Evolutionary conservation across 495 filamentous ascomycete genomes (phyloP), one percentile per base, ranked within the genome.

Genomic region (Penicillium salamii): DNA sequence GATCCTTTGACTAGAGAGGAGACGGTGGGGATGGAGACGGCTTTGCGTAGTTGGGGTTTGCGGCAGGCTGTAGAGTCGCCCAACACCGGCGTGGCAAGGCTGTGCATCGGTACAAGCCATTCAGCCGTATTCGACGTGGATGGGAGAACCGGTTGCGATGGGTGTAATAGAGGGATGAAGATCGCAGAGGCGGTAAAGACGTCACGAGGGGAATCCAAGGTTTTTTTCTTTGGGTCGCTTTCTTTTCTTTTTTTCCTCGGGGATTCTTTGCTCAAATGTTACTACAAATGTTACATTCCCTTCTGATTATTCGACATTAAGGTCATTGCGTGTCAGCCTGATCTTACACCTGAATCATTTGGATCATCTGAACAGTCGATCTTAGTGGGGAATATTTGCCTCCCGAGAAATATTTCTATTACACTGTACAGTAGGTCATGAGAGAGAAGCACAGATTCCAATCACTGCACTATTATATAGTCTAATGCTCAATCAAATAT

Each of bases 31-130:
- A 15, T 5, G 31, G 23, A 45, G 26, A 11, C 5, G 45, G 46
- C 40, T 50, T 52, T 23, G 38, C 13, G 9, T 43, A 32, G 42
- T 34, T 42, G 34, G 56, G 52, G 42, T 28, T 61, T 54, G 45
- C 60, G 35, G 33, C 52, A 59, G 34, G 59, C 55, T 63, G 66
- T 50, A 38, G 66, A 59, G 55, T 73, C 66, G 54, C 52, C 58
- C 48, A 68, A 45, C 39, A 71, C 54, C 51, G 68, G 62, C 65
- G 70, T 70, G 36, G 43, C 55, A 58, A 53, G 54, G 46, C 36
- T 61, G 60, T 55, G 58, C 60, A 61, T 66, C 46, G 45, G 48
- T 21, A 40, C 58, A 44, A 63, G 57, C 60, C 60, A 66, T 63
- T 14, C 57, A 52, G 42, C 46, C 59, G 51, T 52, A 32, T 26